These are phyloP conservation scores for Tephrocybe sp. DNA, from an alignment of 768 basidiomycete genomes.

Conservation along the genomic window DNA sequence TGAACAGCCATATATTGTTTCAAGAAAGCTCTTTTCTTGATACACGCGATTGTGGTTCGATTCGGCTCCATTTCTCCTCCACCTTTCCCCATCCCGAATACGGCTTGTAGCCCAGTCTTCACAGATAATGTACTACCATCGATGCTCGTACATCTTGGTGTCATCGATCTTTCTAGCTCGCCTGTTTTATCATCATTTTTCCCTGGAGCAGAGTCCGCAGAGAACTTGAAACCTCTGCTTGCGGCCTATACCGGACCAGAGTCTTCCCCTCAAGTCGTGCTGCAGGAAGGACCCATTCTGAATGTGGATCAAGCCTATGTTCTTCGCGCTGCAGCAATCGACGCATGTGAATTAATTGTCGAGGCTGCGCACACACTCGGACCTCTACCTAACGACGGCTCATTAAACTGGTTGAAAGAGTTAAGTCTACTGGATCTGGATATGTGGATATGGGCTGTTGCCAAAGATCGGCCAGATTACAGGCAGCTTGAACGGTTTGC, in stretches of 20 bases:
- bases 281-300: constrained; percentile 51
- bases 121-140: constrained; percentile 84
- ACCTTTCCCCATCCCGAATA: constrained; percentile 64
- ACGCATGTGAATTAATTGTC: constrained; percentile 74
- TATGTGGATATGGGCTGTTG: constrained; percentile 81
- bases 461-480: constrained; percentile 77
- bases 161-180: constrained; percentile 64
- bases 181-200: constrained; percentile 47
- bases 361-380: constrained; percentile 45
- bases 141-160: constrained; percentile 73
- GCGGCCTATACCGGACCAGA: constrained; percentile 13
- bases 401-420: constrained; percentile 50
- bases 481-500: constrained; percentile 65
- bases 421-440: constrained; percentile 65
- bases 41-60: constrained; percentile 66
- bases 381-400: constrained; percentile 18
- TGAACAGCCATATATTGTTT: constrained; percentile 77
- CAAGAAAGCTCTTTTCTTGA: constrained; percentile 86
- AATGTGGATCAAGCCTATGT: constrained; percentile 64
- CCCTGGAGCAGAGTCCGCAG: constrained; percentile 40
- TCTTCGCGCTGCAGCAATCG: constrained; percentile 76
- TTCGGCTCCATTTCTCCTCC: constrained; percentile 56
- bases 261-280: constrained; percentile 14
- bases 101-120: constrained; percentile 62
- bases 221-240: constrained; percentile 41